Base-by-base conservation (phyloP, 2,329 filamentous ascomycete genomes). In the Emmonsiellopsis sp. region DNA sequence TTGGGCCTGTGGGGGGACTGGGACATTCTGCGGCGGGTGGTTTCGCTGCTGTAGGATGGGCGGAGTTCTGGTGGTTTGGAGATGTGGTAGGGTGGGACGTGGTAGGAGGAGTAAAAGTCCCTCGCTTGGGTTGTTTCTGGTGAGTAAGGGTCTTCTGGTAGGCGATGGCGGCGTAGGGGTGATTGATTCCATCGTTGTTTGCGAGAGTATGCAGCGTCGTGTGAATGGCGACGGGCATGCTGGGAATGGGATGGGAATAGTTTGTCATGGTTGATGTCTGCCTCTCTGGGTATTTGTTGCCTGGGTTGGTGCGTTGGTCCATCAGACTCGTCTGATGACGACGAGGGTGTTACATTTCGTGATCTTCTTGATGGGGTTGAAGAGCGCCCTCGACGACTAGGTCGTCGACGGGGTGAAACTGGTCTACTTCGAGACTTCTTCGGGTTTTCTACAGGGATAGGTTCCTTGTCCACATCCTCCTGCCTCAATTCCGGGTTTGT, bases 211-310 rank as follows among this genome's bases (percentile, higher is more conserved):
- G 67, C 62, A 45, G 54, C 44, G 47, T 72, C 69, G 44, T 72
- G 69, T 2, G 67, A 70, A 56, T 69, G 69, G 5, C 67, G 66
- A 26, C 68, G 65, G 4, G 63, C 58, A 20, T 62, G 58, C 15
- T 58, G 55, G 11, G 58, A 37, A 3, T 59, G 55, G 4, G 59
- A 59, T 1, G 66, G 65, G 9, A 67, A 67, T 1, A 70, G 54
- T 10, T 41, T 32, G 7, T 51, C 47, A 35, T 50, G 30, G 47
- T 38, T 20, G 9, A 16, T 31, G 13, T 38, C 40, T 31, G 37
- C 40, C 6, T 26, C 50, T 15, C 31, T 40, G 11, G 11, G 7
- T 26, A 1, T 45, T 26, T 30, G 41, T 43, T 8, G 8, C 32
- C 26, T 45, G 11, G 50, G 32, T 37, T 26, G 41, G 41, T 9